Evolutionary conservation across 345 rosid species (phyloP).

Genomic region (Linum lewisii): DNA sequence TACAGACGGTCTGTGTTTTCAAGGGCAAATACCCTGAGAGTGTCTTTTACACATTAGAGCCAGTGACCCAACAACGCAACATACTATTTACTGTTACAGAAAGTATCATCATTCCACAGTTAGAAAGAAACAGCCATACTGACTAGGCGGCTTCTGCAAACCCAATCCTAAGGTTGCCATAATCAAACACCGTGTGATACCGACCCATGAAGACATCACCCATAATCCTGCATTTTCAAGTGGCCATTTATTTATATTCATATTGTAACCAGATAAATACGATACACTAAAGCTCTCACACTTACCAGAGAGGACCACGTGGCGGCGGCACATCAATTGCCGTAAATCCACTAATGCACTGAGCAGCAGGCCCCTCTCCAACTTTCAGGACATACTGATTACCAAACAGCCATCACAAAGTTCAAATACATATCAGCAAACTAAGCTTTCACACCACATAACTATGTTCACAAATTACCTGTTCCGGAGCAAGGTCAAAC

Average conservation of each 20-base stretch:
- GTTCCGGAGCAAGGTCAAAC: slow-evolving; percentile 69
- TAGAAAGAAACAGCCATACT: neutral
- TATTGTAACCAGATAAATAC: too few relatives aligned
- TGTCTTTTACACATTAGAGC: too few relatives aligned
- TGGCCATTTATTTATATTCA: too few relatives aligned
- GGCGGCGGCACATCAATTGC: slow-evolving; percentile 82
- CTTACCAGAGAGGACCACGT: slow-evolving; percentile 89
- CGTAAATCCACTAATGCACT: slow-evolving; percentile 87
- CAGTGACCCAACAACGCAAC: too few relatives aligned
- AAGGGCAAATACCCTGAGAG: too few relatives aligned
- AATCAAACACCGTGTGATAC: slow-evolving; percentile 78
- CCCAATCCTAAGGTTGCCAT: slow-evolving; percentile 65
- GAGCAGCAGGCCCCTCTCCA: slow-evolving; percentile 60
- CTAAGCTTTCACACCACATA: neutral
- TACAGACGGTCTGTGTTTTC: too few relatives aligned
- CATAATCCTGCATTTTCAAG: slow-evolving; percentile 49
- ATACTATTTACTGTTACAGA: too few relatives aligned
- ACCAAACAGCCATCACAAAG: too few relatives aligned
- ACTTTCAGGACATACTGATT: slow-evolving; percentile 81
- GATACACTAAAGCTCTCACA: too few relatives aligned
- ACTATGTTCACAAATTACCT: slow-evolving; percentile 29
- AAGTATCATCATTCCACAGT: too few relatives aligned
- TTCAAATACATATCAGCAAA: neutral
- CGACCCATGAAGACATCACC: slow-evolving; percentile 80
- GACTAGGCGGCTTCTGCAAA: slow-evolving; percentile 68